A percentile compares a stretch with the other conserved stretches of the same genome.
These are phyloP conservation scores for Chaetomiaceae sp. DNA, from an alignment of 2,329 filamentous ascomycete species.

Conservation along the genomic window DNA sequence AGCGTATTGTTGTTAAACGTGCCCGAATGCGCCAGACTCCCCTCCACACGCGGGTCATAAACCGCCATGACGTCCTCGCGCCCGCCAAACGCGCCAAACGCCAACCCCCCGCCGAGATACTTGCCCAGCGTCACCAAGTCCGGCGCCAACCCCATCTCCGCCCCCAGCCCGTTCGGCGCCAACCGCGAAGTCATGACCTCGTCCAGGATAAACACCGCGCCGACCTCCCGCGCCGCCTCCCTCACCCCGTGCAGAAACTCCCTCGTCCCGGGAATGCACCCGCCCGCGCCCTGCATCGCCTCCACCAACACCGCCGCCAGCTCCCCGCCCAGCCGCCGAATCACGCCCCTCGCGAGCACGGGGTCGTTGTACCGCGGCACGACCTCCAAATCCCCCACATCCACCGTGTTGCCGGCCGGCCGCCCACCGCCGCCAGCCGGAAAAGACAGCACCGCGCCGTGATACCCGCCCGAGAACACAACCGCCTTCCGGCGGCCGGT, in stretches of 20 bases:
- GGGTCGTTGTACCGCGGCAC: slow-evolving; percentile 57
- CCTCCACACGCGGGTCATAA: slow-evolving; percentile 43
- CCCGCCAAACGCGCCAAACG: slow-evolving; percentile 57
- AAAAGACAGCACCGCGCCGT: slow-evolving; percentile 45
- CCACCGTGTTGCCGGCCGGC: slow-evolving; percentile 43
- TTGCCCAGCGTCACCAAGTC: slow-evolving; percentile 56
- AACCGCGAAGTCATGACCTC: slow-evolving; percentile 68
- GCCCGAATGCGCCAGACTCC: slow-evolving; percentile 48
- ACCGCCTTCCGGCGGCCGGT: slow-evolving; percentile 44
- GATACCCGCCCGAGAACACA: slow-evolving; percentile 49
- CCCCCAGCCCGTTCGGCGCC: slow-evolving; percentile 45
- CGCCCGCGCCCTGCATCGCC: slow-evolving; percentile 60
- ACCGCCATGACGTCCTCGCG: slow-evolving; percentile 46
- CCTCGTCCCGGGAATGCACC: slow-evolving; percentile 47
- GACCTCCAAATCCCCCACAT: slow-evolving; percentile 53
- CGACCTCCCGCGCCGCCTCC: slow-evolving; percentile 39
- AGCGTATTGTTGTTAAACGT: slow-evolving; percentile 62
- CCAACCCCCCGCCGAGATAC: slow-evolving; percentile 54
- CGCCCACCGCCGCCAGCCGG: slow-evolving; percentile 16
- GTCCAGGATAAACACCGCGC: slow-evolving; percentile 62
- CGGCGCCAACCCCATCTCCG: slow-evolving; percentile 43
- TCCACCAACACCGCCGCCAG: slow-evolving; percentile 64
- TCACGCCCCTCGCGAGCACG: slow-evolving; percentile 39
- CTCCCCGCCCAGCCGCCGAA: slow-evolving; percentile 36
- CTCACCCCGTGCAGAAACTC: slow-evolving; percentile 53